Base-by-base conservation (phyloP, 1,284 basidiomycete genomes). In the Mycena citricolor region DNA sequence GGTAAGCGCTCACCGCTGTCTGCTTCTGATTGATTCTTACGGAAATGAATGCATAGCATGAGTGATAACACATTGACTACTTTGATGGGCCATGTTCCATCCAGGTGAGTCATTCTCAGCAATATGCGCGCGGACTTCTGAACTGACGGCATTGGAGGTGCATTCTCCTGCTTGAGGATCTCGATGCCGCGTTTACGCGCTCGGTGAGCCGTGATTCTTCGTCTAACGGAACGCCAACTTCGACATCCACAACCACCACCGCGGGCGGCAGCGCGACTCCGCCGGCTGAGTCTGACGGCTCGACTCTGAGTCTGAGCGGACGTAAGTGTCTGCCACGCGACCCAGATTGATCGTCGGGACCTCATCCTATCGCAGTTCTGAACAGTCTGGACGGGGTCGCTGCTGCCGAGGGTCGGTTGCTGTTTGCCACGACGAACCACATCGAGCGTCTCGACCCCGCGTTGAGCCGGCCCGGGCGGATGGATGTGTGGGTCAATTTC, bases 401-500 rank as follows among this genome's bases (percentile, higher is more conserved):
- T 41, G 87, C 88, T 45, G 84, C 86, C 47, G 86, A 90, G 63
- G 87, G 88, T 62, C 81, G 87, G 84, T 87, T 90, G 47, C 71
- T 90, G 8, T 90, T 90, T 61, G 85, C 86, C 25, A 90, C 87
- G 7, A 90, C 86, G 8, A 90, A 90, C 64, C 87, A 90, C 60
- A 89, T 90, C 57, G 87, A 90, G 62, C 84, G 88, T 41, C 74
- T 90, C 35, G 88, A 90, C 61, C 87, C 88, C 35, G 86, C 86
- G 13, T 70, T 90, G 33, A 86, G 82, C 62, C 76, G 86, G 17
- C 86, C 86, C 24, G 87, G 87, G 42, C 83, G 87, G 40, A 89
- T 90, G 86, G 87, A 90, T 57, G 88, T 90, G 12, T 90, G 88
- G 87, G 77, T 90, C 28, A 88, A 90, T 69, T 90, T 90, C 66